These are phyloP conservation scores for Trichomonascaceae sp. DNA, from an alignment of 1,139 yeast genomes.

Conservation along the genomic window DNA sequence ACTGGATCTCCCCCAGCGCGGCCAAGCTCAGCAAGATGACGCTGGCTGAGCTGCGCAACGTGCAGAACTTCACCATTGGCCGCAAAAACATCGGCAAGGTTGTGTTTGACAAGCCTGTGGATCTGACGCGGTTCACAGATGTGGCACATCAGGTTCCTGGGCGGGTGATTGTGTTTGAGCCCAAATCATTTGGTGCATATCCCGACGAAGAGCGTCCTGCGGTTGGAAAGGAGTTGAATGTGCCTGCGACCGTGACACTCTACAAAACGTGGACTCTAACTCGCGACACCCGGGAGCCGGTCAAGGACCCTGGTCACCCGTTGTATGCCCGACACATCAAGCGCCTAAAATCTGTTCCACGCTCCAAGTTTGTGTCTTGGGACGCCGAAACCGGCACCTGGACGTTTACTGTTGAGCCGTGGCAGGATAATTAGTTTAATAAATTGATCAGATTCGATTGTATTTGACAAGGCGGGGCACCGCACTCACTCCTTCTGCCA, in stretches of 20 bases:
- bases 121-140: constrained; percentile 48
- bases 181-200: constrained; percentile 54
- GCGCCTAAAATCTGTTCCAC: constrained; percentile 47
- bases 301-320: constrained; percentile 68
- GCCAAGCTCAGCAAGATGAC: constrained; percentile 47
- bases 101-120: constrained; percentile 71
- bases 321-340: constrained; percentile 56
- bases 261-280: constrained; percentile 70
- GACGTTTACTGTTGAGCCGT: constrained; percentile 51
- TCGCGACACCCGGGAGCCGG: constrained; percentile 58
- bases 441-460: too few species aligned
- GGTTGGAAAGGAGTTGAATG: constrained; percentile 73
- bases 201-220: constrained; percentile 57
- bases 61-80: constrained; percentile 64
- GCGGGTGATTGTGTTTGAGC: constrained; percentile 45
- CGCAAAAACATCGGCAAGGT: constrained; percentile 67
- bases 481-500: too few species aligned
- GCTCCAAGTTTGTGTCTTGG: constrained; percentile 56
- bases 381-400: constrained; percentile 74
- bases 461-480: too few species aligned
- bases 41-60: constrained; percentile 48
- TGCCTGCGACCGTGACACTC: constrained; percentile 58
- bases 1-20: constrained; percentile 76
- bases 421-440: too few species aligned
- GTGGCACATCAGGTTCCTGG: constrained; percentile 50